phyloP scores from a whole-genome alignment of 768 basidiomycete species.

The Xerocomellus chrysenteron region DNA sequence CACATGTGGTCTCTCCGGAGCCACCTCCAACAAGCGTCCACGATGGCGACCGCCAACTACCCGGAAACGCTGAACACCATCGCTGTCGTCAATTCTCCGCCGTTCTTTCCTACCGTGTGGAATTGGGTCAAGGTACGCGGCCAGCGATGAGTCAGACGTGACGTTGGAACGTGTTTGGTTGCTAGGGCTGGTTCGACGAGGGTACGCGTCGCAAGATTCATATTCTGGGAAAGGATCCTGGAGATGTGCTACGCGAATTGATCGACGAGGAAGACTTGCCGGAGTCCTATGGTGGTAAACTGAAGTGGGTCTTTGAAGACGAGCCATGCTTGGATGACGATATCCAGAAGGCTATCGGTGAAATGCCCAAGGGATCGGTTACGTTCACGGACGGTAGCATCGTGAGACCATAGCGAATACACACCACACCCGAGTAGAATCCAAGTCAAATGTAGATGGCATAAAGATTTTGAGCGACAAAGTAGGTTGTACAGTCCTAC shows the following conservation, averaged over 20 bases:
- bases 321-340: slow-evolving; percentile 63
- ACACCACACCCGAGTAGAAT: background rate
- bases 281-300: slow-evolving; percentile 66
- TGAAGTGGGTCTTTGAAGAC: slow-evolving; percentile 70
- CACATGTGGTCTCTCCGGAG: slow-evolving; percentile 68
- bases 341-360: slow-evolving; percentile 43
- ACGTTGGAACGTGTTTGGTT: background rate
- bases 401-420: slow-evolving; percentile 19
- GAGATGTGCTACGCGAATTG: slow-evolving; percentile 49
- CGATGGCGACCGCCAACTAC: slow-evolving; percentile 77
- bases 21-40: slow-evolving; percentile 74
- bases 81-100: slow-evolving; percentile 74
- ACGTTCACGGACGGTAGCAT: slow-evolving; percentile 48
- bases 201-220: slow-evolving; percentile 76
- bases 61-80: slow-evolving; percentile 73
- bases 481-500: no score
- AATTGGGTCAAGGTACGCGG: slow-evolving; percentile 70
- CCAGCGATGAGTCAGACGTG: background rate
- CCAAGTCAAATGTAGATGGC: background rate
- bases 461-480: background rate
- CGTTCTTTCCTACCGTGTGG: slow-evolving; percentile 84
- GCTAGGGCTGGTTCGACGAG: slow-evolving; percentile 76
- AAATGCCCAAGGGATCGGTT: slow-evolving; percentile 57
- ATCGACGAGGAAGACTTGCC: slow-evolving; percentile 56
- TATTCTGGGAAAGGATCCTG: slow-evolving; percentile 63